phyloP scores from a whole-genome alignment of 129 eudicot genomes.

The Deinandra increscens region DNA sequence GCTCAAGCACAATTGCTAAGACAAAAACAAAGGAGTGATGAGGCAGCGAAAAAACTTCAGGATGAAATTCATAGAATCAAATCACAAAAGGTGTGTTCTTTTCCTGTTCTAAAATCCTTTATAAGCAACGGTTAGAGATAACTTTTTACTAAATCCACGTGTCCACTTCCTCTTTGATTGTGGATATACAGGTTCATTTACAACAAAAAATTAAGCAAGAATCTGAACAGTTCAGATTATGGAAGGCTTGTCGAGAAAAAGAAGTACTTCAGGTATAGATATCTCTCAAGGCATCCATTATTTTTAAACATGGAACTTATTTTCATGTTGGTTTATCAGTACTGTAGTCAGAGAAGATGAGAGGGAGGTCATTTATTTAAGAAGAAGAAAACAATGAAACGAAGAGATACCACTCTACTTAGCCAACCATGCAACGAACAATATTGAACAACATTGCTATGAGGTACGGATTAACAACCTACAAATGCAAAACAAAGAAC shows the following conservation, averaged over 20 bases:
- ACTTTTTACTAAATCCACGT: background rate
- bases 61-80: slow-evolving; percentile 96
- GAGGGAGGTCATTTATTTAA: too few relatives aligned
- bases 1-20: slow-evolving; percentile 92
- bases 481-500: too few relatives aligned
- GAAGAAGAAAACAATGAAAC: too few relatives aligned
- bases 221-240: slow-evolving; percentile 86
- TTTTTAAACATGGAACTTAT: background rate
- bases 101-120: slow-evolving; percentile 2
- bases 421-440: too few relatives aligned
- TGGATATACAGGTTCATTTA: slow-evolving; percentile 67
- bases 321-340: background rate
- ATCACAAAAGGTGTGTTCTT: slow-evolving; percentile 68
- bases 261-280: slow-evolving; percentile 92
- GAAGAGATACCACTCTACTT: too few relatives aligned
- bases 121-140: background rate
- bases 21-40: slow-evolving; percentile 94
- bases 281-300: background rate
- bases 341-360: too few relatives aligned
- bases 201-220: slow-evolving; percentile 97
- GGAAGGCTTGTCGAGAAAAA: slow-evolving; percentile 93
- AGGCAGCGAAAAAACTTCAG: slow-evolving; percentile 80
- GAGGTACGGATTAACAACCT: too few relatives aligned
- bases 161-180: background rate
- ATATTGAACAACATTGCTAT: too few relatives aligned